Conservation (phyloP, 2,329 filamentous ascomycete genomes). For the Phoma herbarum region DNA sequence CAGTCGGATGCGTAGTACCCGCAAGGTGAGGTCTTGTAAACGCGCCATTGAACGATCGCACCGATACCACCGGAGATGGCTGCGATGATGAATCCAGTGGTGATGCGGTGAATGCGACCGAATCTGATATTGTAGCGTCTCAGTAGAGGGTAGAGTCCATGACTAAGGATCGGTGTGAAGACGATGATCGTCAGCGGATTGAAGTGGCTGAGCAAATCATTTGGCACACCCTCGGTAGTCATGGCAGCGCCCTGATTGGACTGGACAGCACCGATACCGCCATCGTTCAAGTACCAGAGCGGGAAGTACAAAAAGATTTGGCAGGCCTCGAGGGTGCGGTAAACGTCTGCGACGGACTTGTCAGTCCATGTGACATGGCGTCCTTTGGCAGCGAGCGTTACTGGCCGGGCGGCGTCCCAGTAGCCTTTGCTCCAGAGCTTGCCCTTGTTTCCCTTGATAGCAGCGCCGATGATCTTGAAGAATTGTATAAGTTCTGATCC, state of each 20-base stretch:
- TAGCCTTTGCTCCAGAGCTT: slow-evolving; percentile 46
- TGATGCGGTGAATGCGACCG: slow-evolving; percentile 60
- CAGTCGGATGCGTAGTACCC: slow-evolving; percentile 54
- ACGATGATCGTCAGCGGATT: slow-evolving; percentile 24
- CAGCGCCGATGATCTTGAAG: slow-evolving; percentile 45
- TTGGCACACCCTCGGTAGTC: slow-evolving; percentile 23
- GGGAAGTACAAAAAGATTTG: slow-evolving; percentile 43
- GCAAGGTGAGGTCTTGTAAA: slow-evolving; percentile 59
- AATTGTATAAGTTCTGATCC: slow-evolving; percentile 48
- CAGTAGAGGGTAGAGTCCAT: slow-evolving; percentile 59
- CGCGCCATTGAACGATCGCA: slow-evolving; percentile 55
- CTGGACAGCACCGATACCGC: slow-evolving; percentile 61
- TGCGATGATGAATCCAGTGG: slow-evolving; percentile 62
- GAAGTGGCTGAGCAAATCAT: slow-evolving; percentile 23
- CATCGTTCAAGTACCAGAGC: slow-evolving; percentile 50
- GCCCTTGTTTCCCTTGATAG: slow-evolving; percentile 48
- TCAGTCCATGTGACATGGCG: slow-evolving; percentile 40
- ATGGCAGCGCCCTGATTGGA: slow-evolving; percentile 53
- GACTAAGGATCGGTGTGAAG: slow-evolving; percentile 57
- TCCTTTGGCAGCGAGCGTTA: slow-evolving; percentile 22
- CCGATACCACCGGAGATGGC: slow-evolving; percentile 54
- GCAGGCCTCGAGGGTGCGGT: slow-evolving; percentile 41
- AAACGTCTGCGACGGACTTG: slow-evolving; percentile 20
- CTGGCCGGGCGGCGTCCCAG: slow-evolving; percentile 49
- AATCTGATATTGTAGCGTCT: slow-evolving; percentile 55